phyloP scores from a whole-genome alignment of 2,329 filamentous ascomycete genomes.

The Nigrospora oryzae region DNA sequence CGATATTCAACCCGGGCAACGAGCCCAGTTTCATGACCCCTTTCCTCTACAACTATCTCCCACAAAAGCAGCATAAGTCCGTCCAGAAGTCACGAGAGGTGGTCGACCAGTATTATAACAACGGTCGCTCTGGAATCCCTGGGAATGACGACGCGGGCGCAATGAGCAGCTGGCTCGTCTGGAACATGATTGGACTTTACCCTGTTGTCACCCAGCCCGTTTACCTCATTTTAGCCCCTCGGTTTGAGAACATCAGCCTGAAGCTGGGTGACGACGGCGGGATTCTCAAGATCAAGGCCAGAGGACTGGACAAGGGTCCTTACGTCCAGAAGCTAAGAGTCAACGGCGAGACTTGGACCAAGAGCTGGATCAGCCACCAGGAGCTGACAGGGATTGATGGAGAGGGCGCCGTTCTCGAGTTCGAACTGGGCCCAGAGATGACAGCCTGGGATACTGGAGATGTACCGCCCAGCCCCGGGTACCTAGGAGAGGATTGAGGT shows the following conservation, averaged over 20 bases:
- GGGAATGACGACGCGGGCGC: conserved; percentile 66
- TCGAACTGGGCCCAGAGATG: conserved; percentile 30
- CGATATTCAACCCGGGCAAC: conserved; percentile 40
- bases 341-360: conserved; percentile 40
- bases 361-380: conserved; percentile 47
- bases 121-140: conserved; percentile 50
- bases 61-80: conserved; percentile 50
- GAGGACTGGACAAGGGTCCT: conserved; percentile 32
- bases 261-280: conserved; percentile 32
- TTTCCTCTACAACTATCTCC: conserved; percentile 64
- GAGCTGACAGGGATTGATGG: conserved; percentile 29
- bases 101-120: conserved; percentile 56
- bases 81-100: conserved; percentile 51
- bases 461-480: conserved; percentile 34
- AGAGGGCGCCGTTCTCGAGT: conserved; percentile 37
- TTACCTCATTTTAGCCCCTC: conserved; percentile 62
- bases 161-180: conserved; percentile 59
- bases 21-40: conserved; percentile 51
- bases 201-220: conserved; percentile 48
- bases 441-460: conserved; percentile 37
- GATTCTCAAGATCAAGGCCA: conserved; percentile 36
- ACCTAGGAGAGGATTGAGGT: not conserved
- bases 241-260: conserved; percentile 49
- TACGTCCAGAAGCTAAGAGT: conserved; percentile 45
- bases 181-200: conserved; percentile 63